Evolutionary conservation across 805 yeast genomes (phyloP), one percentile per base, ranked within the genome.

Genomic region (Candida bentonensis): DNA sequence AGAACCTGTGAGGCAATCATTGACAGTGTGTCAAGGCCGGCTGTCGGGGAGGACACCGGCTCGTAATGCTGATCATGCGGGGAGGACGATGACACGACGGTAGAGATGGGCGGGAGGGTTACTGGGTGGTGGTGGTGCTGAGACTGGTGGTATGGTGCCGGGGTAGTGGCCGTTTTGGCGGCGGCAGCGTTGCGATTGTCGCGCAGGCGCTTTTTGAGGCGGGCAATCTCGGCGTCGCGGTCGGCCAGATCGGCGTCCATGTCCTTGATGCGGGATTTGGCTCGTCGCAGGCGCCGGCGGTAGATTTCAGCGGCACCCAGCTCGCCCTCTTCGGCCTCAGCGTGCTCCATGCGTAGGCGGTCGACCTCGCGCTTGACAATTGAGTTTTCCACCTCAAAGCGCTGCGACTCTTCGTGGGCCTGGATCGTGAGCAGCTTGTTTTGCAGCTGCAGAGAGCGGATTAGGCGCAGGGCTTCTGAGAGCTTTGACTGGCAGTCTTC

Each of bases 291-390:
- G 43, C 68, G 64, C 9, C 62, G 51, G 25, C 63, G 52, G 40
- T 63, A 58, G 39, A 59, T 57, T 47, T 66, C 58, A 11, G 70
- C 59, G 15, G 57, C 58, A 22, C 61, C 64, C 41, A 60, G 55
- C 30, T 62, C 65, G 13, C 58, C 46, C 46, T 56, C 58, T 45
- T 57, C 47, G 42, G 58, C 60, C 21, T 60, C 62, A 44, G 59
- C 60, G 46, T 58, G 53, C 41, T 64, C 73, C 26, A 54, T 46
- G 28, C 64, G 59, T 39, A 71, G 55, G 42, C 65, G 58, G 48
- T 72, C 72, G n/a, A 70, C 67, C 51, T 70, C 73, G 26, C 72
- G 62, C 51, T 68, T 64, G 39, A 62, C 60, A n/a, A 72, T 53
- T 42, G 58, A 63, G 42, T 60, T 62, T 50, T 72, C 77, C 15